Percentiles rank a stretch among this genome's conserved stretches.
Conservation (phyloP, 2,329 filamentous ascomycete species). For the Xylariaceae sp. region DNA sequence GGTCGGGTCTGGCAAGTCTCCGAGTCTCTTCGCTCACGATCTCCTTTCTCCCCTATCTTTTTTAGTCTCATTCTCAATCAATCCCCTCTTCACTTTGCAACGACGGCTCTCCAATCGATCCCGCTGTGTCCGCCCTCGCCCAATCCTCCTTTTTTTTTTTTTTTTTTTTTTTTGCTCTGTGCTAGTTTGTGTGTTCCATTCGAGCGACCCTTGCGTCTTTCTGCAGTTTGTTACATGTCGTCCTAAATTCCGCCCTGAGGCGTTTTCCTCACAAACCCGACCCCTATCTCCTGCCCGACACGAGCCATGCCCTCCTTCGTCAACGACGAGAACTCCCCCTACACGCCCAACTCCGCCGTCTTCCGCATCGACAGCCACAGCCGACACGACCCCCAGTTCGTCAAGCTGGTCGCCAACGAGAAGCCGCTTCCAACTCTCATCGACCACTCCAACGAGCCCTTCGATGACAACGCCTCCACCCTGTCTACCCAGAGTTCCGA, state of each 20-base stretch:
- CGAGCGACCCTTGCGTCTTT: too few species aligned
- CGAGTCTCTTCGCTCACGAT: too few species aligned
- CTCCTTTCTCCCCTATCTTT: too few species aligned
- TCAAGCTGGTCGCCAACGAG: slow-evolving; percentile 26
- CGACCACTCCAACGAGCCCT: slow-evolving; percentile 43
- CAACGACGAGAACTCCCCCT: slow-evolving; percentile 39
- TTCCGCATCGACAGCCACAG: slow-evolving; percentile 27
- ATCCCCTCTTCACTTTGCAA: too few species aligned
- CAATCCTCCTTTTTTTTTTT: too few species aligned
- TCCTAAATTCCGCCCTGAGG: background rate
- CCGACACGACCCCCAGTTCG: slow-evolving; percentile 30
- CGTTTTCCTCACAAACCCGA: background rate
- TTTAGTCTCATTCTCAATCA: too few species aligned
- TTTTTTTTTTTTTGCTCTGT: too few species aligned
- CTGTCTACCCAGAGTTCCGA: slow-evolving; percentile 53
- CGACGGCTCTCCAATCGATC: too few species aligned
- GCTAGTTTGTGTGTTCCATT: too few species aligned
- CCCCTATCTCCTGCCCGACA: background rate
- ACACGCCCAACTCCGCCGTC: slow-evolving; percentile 29
- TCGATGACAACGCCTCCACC: slow-evolving; percentile 54
- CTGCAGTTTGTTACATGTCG: too few species aligned
- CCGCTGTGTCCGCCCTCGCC: too few species aligned
- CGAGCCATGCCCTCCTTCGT: slow-evolving; percentile 54
- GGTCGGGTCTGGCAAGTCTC: too few species aligned
- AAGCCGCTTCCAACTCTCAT: slow-evolving; percentile 33